Evolutionary conservation across 2,329 filamentous ascomycete genomes (phyloP).

Genomic region (Ophiocordyceps robertsii): DNA sequence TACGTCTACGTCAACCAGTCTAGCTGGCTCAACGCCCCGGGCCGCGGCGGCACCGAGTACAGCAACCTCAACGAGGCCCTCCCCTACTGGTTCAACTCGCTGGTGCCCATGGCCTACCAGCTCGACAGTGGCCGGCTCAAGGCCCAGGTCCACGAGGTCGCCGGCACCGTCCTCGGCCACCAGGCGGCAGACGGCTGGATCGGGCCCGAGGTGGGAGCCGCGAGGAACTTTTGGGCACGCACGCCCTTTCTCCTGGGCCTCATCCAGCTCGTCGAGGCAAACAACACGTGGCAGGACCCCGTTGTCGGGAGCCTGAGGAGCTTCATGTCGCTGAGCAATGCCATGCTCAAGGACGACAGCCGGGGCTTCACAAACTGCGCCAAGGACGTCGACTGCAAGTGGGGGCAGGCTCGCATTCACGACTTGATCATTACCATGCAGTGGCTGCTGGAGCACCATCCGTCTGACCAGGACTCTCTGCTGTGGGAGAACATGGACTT

Average conservation of each 20-base stretch:
- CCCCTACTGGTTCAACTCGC: conserved; percentile 47
- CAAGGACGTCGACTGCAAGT: conserved; percentile 21
- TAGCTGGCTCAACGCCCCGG: conserved; percentile 24
- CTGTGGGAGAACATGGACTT: conserved; percentile 27
- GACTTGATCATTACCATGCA: conserved; percentile 25
- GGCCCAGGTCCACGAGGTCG: conserved; percentile 22
- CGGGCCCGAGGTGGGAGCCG: conserved; percentile 18
- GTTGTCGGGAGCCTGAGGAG: conserved; percentile 7
- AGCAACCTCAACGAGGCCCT: conserved; percentile 40
- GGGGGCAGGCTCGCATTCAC: conserved; percentile 21
- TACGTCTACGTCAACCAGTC: conserved; percentile 37
- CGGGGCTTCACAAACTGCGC: conserved; percentile 32
- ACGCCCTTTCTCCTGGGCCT: conserved; percentile 18
- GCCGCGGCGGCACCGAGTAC: conserved; percentile 34
- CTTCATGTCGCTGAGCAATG: conserved; percentile 29
- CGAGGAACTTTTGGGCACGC: conserved; percentile 18
- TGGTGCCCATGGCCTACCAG: conserved; percentile 41
- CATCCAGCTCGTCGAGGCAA: conserved; percentile 18
- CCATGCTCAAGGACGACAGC: conserved; percentile 40
- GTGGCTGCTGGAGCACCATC: conserved; percentile 24
- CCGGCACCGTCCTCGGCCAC: conserved; percentile 26
- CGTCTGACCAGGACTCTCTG: conserved; percentile 10
- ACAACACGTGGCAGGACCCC: conserved; percentile 9
- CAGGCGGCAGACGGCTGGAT: conserved; percentile 38
- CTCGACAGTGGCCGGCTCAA: conserved; percentile 29